These are phyloP conservation scores for Naganishia kalamii DNA, from an alignment of 768 basidiomycete species.

Conservation along the genomic window DNA sequence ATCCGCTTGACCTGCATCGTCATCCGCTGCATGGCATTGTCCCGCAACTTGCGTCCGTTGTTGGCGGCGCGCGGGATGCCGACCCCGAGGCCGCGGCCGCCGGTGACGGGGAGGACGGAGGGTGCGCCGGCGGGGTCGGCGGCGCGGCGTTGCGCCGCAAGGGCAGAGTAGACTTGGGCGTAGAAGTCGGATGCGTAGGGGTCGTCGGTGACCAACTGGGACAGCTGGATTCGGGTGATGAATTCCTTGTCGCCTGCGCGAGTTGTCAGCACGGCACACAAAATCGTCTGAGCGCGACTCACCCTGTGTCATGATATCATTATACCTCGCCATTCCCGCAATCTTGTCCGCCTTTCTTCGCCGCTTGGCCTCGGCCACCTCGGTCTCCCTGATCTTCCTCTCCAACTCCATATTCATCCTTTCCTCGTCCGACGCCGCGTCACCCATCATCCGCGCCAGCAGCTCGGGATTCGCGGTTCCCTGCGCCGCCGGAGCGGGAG, in stretches of 20 bases:
- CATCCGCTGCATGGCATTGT: slow-evolving; percentile 47
- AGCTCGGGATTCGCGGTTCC: background rate
- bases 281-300: background rate
- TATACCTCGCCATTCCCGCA: slow-evolving; percentile 42
- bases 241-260: slow-evolving; percentile 79
- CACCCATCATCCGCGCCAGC: background rate
- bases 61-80: slow-evolving; percentile 61
- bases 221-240: slow-evolving; percentile 97
- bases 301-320: slow-evolving; percentile 45
- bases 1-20: slow-evolving; percentile 81
- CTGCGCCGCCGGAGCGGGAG: background rate
- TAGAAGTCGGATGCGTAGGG: slow-evolving; percentile 98
- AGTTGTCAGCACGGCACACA: background rate
- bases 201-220: slow-evolving; percentile 93
- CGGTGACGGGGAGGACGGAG: slow-evolving; percentile 68
- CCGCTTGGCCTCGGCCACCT: slow-evolving; percentile 31
- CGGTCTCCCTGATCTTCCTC: slow-evolving; percentile 33
- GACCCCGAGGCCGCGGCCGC: slow-evolving; percentile 71
- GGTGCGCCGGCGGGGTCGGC: slow-evolving; percentile 49
- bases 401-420: slow-evolving; percentile 28
- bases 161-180: slow-evolving; percentile 86
- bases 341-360: slow-evolving; percentile 37
- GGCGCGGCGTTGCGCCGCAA: slow-evolving; percentile 71
- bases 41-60: slow-evolving; percentile 11
- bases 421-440: slow-evolving; percentile 17